Evolutionary conservation across 139 green algal genomes (phyloP), one percentile per base, ranked within the genome.

Genomic region (Haematococcus lacustris): DNA sequence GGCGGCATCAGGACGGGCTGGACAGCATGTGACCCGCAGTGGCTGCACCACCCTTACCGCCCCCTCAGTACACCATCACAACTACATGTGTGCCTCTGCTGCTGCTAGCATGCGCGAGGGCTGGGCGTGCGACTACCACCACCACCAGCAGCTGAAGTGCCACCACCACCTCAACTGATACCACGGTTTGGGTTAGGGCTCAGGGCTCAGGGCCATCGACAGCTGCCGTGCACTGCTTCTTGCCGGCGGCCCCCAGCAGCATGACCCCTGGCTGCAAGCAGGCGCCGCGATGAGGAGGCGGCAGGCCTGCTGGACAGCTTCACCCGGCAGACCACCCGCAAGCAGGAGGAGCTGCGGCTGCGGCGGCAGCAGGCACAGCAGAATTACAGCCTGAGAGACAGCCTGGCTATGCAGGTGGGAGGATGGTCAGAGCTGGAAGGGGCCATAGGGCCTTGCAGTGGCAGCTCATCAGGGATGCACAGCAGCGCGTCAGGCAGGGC

Each of bases 211-310:
- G 9, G 62, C 30, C 2, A 28, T 7, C 35, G 32, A n/a, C 66
- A 34, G 40, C 25, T 63, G 17, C 3, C 21, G 6, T 5, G 9
- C n/a, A 66, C 61, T 33, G 26, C n/a, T 13, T 26, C 9, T 5
- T 21, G 28, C 34, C 47, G 47, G 1, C 35, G 32, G 33, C 61
- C 61, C 61, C n/a, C 39, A 30, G 21, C 4, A 21, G 3, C 7
- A 1, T 5, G 40, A 35, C 40, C 51, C 60, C 32, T 4, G 2
- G 30, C 26, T 33, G 43, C 43, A 4, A 28, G 26, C 77, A 82
- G 70, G 71, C 38, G 34, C 33, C 51, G 74, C 35, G 87, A 92
- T 38, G 76, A 80, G 25, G 75, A 74, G 23, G 0, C 78, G 38
- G 76, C 43, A 1, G 9, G 30, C 30, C 60, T 33, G 6, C 61